A percentile compares a stretch with the other conserved stretches of the same genome.
Evolutionary conservation across 495 filamentous ascomycete species (phyloP).

Genomic region (Lepraria neglecta): DNA sequence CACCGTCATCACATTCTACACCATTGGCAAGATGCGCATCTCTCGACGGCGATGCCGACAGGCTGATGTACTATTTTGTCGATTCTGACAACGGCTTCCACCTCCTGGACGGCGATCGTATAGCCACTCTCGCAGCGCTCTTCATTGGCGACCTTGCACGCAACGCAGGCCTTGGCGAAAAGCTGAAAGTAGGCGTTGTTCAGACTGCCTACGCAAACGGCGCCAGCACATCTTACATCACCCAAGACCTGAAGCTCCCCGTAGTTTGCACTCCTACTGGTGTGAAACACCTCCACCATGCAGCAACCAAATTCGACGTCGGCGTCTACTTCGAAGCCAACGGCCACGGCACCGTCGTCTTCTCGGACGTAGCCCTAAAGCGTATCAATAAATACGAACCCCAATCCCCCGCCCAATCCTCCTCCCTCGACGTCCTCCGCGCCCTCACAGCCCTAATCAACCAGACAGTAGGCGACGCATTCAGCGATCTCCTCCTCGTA

Average conservation of each 20-base stretch:
- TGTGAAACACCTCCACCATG: conserved; percentile 96
- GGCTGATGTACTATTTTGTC: conserved; percentile 89
- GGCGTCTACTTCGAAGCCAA: conserved; percentile 99
- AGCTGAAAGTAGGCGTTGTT: conserved; percentile 84
- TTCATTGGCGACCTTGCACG: conserved; percentile 88
- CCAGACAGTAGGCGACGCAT: conserved; percentile 92
- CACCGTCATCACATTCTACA: conserved; percentile 70
- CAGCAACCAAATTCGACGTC: conserved; percentile 81
- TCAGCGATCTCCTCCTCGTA: conserved; percentile 93
- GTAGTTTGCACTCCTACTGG: conserved; percentile 91
- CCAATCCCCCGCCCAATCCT: conserved; percentile 84
- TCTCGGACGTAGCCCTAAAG: conserved; percentile 73
- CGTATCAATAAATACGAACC: conserved; percentile 70
- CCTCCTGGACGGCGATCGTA: conserved; percentile 92
- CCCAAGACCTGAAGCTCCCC: conserved; percentile 78
- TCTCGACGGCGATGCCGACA: conserved; percentile 90
- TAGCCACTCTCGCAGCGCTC: conserved; percentile 85
- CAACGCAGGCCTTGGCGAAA: conserved; percentile 66
- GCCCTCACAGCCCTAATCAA: conserved; percentile 88
- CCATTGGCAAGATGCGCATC: conserved; percentile 80
- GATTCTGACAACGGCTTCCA: conserved; percentile 76
- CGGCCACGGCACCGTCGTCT: conserved; percentile 93
- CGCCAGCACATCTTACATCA: conserved; percentile 85
- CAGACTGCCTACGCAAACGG: conserved; percentile 99
- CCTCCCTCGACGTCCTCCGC: conserved; percentile 70